Evolutionary conservation across 208 protist species (phyloP).

Genomic region (Naegleria gruberi): DNA sequence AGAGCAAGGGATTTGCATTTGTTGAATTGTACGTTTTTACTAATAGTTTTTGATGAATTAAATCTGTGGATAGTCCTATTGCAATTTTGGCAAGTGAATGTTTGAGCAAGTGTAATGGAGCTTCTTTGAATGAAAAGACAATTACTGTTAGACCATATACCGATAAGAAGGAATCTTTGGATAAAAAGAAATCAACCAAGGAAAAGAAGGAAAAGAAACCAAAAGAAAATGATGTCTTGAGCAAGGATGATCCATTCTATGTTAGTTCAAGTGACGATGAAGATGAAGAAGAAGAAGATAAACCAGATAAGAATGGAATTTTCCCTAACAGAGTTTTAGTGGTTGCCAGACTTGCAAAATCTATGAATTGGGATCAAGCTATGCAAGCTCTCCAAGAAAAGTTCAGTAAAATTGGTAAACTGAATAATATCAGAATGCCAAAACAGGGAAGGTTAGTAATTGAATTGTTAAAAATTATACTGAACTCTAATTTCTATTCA

Average conservation of each 20-base stretch:
- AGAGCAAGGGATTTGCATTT: conserved; percentile 71
- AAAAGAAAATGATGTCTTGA: background rate
- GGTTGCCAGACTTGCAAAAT: background rate
- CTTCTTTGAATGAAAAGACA: background rate
- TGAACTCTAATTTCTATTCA: background rate
- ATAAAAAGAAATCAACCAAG: background rate
- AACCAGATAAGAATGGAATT: background rate
- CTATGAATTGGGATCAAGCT: background rate
- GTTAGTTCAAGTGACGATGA: background rate
- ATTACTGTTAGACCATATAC: background rate
- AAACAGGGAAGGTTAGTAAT: background rate
- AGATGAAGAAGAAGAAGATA: background rate
- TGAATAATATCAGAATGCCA: background rate
- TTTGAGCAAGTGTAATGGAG: background rate
- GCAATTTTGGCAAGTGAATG: background rate
- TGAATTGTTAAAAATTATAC: too few relatives aligned
- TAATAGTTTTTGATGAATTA: too few relatives aligned
- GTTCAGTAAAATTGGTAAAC: background rate
- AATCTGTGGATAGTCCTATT: background rate
- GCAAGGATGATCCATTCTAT: background rate
- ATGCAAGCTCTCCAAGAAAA: background rate
- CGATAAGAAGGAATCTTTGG: background rate
- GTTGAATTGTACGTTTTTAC: conserved; percentile 61
- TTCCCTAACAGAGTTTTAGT: background rate
- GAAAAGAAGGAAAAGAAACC: background rate